phyloP scores from a whole-genome alignment of 2,329 filamentous ascomycete species.

The Lasiodiplodia theobromae region DNA sequence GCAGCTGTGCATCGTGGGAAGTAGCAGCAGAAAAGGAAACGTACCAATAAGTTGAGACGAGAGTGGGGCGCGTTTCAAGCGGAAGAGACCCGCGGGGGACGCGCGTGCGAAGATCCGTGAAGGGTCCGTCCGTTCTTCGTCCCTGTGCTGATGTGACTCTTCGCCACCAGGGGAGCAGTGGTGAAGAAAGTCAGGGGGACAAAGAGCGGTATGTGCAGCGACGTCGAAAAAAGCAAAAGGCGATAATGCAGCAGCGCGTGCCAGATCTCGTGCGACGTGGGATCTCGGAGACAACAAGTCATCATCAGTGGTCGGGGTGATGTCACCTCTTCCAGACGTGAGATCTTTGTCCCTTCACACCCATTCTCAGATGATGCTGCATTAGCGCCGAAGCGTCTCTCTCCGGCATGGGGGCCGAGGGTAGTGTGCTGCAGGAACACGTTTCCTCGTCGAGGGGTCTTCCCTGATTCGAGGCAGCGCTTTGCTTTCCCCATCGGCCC shows the following conservation, averaged over 20 bases:
- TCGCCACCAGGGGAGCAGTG: too few species aligned
- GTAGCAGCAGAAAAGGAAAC: not conserved
- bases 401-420: not conserved
- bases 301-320: conserved; percentile 11
- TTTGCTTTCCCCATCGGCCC: conserved; percentile 8
- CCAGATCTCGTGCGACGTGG: conserved; percentile 15
- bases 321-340: conserved; percentile 9
- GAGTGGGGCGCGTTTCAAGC: conserved; percentile 13
- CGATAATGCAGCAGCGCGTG: not conserved
- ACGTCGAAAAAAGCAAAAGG: not conserved
- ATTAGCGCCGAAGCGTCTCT: not conserved
- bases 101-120: conserved; percentile 2
- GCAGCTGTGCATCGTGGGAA: conserved; percentile 13
- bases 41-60: conserved; percentile 3
- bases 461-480: not conserved
- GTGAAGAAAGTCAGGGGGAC: not conserved
- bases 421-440: conserved; percentile 16
- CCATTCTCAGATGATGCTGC: conserved; percentile 15
- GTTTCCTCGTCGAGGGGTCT: conserved; percentile 4
- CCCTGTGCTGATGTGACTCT: not conserved
- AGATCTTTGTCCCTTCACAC: not conserved
- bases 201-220: not conserved
- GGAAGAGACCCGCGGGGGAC: not conserved
- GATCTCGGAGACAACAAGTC: conserved; percentile 5
- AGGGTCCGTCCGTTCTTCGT: not conserved